Evolutionary conservation across 345 rosid species (phyloP).

Genomic region (Angophora floribunda): DNA sequence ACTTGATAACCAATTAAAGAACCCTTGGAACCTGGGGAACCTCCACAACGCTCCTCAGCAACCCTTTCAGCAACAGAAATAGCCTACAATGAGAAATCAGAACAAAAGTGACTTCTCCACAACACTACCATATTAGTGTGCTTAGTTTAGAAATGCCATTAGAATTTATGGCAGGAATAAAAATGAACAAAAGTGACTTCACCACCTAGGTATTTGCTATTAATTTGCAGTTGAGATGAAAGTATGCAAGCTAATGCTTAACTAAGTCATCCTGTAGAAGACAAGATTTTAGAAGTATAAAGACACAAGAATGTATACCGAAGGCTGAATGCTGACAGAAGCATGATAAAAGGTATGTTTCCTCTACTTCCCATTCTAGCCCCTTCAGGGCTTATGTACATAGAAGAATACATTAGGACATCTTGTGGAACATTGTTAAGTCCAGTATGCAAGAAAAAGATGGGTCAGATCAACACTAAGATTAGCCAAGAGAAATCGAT

Average conservation of each 20-base stretch:
- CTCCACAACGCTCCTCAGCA: slow-evolving; percentile 90
- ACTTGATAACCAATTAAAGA: slow-evolving; percentile 98
- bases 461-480: background rate
- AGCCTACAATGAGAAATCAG: slow-evolving; percentile 41
- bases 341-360: background rate
- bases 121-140: background rate
- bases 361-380: background rate
- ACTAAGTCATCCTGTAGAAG: background rate
- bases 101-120: background rate
- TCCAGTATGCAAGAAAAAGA: background rate
- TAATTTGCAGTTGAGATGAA: background rate
- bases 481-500: background rate
- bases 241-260: background rate
- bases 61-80: slow-evolving; percentile 96
- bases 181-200: background rate
- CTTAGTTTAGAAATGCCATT: background rate
- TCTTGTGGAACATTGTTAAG: background rate
- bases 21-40: slow-evolving; percentile 70
- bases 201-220: background rate
- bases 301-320: background rate
- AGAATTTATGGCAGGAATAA: background rate
- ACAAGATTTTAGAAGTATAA: background rate
- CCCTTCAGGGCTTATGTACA: background rate
- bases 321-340: background rate
- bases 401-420: background rate